A percentile compares a stretch with the other conserved stretches of the same genome.
Conservation (phyloP, 768 basidiomycete species). For the Cystofilobasidium capitatum region DNA sequence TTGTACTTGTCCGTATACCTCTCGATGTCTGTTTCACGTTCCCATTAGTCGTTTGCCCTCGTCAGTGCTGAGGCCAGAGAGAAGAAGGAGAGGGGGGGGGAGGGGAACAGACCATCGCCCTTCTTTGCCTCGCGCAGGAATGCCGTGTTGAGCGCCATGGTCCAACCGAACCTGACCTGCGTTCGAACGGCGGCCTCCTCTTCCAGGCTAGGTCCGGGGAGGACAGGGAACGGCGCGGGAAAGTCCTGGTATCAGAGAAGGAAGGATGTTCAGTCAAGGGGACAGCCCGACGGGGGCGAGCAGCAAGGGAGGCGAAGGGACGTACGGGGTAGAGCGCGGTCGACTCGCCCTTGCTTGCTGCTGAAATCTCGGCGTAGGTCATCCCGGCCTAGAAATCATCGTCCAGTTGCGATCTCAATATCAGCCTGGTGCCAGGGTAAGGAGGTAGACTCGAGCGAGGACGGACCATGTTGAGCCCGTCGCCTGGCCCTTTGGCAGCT, state of each 20-base stretch:
- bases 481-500: conserved; percentile 13
- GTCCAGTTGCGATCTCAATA: neutral
- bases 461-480: conserved; percentile 23
- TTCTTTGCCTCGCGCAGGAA: conserved; percentile 13
- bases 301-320: neutral
- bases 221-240: conserved; percentile 15
- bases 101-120: conserved; percentile 21
- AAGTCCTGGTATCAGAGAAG: conserved; percentile 5
- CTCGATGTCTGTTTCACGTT: conserved; percentile 16
- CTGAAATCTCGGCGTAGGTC: conserved; percentile 26
- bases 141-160: conserved; percentile 7
- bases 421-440: neutral
- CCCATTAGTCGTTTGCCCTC: neutral
- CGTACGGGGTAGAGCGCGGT: conserved; percentile 24
- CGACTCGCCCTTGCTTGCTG: conserved; percentile 8
- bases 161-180: conserved; percentile 22
- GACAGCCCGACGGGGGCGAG: neutral
- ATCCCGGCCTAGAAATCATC: conserved; percentile 12
- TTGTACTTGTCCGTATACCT: conserved; percentile 24
- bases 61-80: neutral
- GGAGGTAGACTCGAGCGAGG: neutral
- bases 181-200: conserved; percentile 15
- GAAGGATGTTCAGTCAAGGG: neutral
- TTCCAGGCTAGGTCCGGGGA: conserved; percentile 8
- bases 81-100: too few relatives aligned